Conservation (phyloP, 2,329 filamentous ascomycete genomes). For the Alternaria sp. region DNA sequence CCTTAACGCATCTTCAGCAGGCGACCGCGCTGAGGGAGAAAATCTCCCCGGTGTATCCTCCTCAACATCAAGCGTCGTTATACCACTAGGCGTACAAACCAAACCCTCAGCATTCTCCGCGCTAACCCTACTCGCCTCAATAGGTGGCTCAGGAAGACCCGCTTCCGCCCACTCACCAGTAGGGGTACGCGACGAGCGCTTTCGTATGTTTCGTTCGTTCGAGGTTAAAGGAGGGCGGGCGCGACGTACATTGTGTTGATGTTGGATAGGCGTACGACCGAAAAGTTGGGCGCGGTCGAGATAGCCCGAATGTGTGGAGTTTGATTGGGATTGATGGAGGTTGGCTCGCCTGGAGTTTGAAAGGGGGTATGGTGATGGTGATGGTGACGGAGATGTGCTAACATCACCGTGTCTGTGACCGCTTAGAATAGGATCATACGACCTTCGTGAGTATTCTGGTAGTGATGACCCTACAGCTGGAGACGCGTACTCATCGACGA, state of each 20-base stretch:
- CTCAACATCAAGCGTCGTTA: fast-evolving
- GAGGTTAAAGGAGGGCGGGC: background rate
- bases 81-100: background rate
- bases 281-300: background rate
- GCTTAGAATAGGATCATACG: background rate
- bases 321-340: background rate
- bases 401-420: background rate
- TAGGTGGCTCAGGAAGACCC: background rate
- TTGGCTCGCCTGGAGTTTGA: background rate
- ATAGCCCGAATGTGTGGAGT: background rate
- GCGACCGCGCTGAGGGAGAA: background rate
- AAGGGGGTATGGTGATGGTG: background rate
- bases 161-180: background rate
- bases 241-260: background rate
- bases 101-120: background rate
- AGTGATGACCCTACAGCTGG: background rate
- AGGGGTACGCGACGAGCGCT: background rate
- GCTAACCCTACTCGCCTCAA: background rate
- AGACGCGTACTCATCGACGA: background rate
- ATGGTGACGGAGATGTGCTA: background rate
- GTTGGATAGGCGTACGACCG: background rate
- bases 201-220: background rate
- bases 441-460: background rate
- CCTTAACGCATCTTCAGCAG: background rate
- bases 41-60: background rate